These are phyloP conservation scores for Phytopythium boreale DNA, from an alignment of 352 stramenopile species.

Conservation along the genomic window DNA sequence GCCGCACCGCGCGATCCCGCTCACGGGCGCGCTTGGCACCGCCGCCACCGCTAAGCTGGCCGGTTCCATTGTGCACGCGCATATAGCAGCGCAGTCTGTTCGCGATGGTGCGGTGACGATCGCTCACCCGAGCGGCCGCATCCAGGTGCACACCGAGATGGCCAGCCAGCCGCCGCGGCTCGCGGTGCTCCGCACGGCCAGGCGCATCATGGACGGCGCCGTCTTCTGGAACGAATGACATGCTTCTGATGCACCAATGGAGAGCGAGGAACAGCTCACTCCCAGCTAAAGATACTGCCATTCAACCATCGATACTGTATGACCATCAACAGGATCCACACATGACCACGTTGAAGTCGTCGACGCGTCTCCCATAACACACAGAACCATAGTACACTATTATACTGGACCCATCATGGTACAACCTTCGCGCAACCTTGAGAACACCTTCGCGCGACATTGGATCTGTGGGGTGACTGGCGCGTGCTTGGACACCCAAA, in stretches of 20 bases:
- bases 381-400: background rate
- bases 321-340: no score
- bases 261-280: no score
- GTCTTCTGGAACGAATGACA: constrained; percentile 7
- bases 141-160: constrained; percentile 7
- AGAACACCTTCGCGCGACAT: background rate
- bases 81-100: background rate
- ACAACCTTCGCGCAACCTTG: background rate
- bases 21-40: constrained; percentile 1
- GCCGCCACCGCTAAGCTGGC: background rate
- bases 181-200: constrained; percentile 1
- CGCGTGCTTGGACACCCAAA: background rate
- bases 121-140: constrained; percentile 4
- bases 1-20: constrained; percentile 3
- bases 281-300: no score
- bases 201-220: constrained; percentile 7
- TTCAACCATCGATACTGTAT: no score
- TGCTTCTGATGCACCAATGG: no score
- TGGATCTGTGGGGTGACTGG: constrained; percentile 5
- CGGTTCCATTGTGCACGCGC: constrained; percentile 2
- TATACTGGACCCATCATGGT: background rate
- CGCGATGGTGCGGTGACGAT: background rate
- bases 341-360: background rate
- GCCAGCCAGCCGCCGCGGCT: background rate
- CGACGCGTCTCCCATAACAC: background rate